phyloP scores from a whole-genome alignment of 139 green algal genomes.

The Raphidocelis subcapitata region DNA sequence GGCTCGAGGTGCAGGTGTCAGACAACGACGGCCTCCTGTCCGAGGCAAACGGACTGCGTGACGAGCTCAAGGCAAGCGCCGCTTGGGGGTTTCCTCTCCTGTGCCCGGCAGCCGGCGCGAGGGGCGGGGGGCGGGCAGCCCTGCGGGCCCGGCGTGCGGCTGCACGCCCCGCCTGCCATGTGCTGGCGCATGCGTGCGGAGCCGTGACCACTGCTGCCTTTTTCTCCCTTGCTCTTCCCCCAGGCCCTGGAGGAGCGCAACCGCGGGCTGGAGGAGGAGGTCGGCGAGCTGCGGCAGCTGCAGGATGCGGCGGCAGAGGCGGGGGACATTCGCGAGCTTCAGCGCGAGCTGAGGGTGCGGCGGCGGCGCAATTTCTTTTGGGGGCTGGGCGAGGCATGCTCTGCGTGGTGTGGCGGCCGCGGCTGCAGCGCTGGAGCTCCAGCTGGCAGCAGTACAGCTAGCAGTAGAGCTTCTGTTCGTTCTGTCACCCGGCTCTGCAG shows the following conservation, averaged over 20 bases:
- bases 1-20: slow-evolving; percentile 23
- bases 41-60: slow-evolving; percentile 19
- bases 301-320: not conserved
- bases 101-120: no score
- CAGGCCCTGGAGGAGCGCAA: slow-evolving; percentile 23
- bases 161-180: not conserved
- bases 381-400: not conserved
- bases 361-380: not conserved
- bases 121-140: no score
- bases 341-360: slow-evolving; percentile 19
- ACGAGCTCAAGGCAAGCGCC: slow-evolving; percentile 6
- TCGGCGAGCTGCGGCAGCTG: slow-evolving; percentile 22
- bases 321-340: slow-evolving; percentile 9
- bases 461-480: no score
- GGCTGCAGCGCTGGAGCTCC: not conserved
- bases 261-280: slow-evolving; percentile 16
- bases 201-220: no score
- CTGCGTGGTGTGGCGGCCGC: not conserved
- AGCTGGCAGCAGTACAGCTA: no score
- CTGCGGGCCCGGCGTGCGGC: not conserved
- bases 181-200: no score
- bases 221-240: no score
- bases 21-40: slow-evolving; percentile 13
- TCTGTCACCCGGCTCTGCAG: no score
- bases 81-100: not conserved